Percentiles rank a stretch among this genome's conserved stretches.
Evolutionary conservation across 805 yeast genomes (phyloP).

Genomic region (Debaryomyces prosopidis): DNA sequence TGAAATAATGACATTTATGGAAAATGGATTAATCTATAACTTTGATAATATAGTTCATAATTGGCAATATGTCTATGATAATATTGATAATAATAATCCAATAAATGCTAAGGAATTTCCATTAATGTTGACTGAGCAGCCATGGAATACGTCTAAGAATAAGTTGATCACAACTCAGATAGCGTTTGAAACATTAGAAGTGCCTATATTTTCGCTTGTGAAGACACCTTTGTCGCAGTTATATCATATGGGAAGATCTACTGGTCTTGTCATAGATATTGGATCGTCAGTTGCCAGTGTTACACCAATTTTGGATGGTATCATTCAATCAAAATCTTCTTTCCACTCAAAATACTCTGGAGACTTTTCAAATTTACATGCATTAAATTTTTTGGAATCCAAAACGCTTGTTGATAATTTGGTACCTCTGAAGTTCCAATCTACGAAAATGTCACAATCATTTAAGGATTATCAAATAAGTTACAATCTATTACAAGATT

Average conservation of each 20-base stretch:
- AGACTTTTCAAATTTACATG: constrained; percentile 72
- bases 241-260: constrained; percentile 74
- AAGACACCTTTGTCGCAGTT: constrained; percentile 77
- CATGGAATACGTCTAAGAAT: constrained; percentile 67
- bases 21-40: constrained; percentile 66
- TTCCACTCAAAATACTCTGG: constrained; percentile 78
- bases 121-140: constrained; percentile 60
- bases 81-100: constrained; percentile 41
- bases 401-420: constrained; percentile 14
- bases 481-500: constrained; percentile 35
- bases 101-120: constrained; percentile 64
- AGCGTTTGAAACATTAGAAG: constrained; percentile 72
- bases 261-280: constrained; percentile 77
- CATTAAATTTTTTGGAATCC: constrained; percentile 46
- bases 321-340: constrained; percentile 63
- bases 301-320: constrained; percentile 78
- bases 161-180: constrained; percentile 60
- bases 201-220: constrained; percentile 75
- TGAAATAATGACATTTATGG: constrained; percentile 60
- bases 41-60: constrained; percentile 68
- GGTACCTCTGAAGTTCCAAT: constrained; percentile 16
- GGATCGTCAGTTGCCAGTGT: constrained; percentile 71
- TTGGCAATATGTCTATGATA: constrained; percentile 64
- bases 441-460: constrained; percentile 22
- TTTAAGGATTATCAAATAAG: constrained; percentile 38